Conservation (phyloP, 352 stramenopile genomes). For the Globisporangium ultimum region DNA sequence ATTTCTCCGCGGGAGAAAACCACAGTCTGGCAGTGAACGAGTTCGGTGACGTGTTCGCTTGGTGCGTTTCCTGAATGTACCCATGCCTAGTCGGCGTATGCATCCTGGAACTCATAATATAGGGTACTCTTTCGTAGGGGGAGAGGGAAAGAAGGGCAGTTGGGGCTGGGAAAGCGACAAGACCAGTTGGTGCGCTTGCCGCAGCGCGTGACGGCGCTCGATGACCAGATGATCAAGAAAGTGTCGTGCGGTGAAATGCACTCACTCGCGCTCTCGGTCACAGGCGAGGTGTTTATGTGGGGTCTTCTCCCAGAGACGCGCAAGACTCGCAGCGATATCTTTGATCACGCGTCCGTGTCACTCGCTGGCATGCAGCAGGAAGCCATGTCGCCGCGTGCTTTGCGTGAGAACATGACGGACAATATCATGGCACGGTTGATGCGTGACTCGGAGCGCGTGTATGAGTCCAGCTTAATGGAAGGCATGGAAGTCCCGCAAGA, state of each 20-base stretch:
- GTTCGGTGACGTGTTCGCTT: slow-evolving; percentile 79
- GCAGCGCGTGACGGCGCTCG: slow-evolving; percentile 44
- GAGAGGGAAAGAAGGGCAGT: slow-evolving; percentile 62
- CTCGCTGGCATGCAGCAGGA: slow-evolving; percentile 48
- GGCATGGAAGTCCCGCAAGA: slow-evolving; percentile 22
- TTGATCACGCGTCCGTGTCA: slow-evolving; percentile 53
- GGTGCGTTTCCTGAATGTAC: slow-evolving; percentile 22
- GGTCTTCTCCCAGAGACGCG: slow-evolving; percentile 59
- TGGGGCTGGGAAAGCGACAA: slow-evolving; percentile 40
- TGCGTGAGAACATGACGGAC: slow-evolving; percentile 31
- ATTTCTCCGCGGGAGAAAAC: slow-evolving; percentile 69
- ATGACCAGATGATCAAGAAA: slow-evolving; percentile 60
- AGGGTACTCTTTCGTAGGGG: slow-evolving; percentile 23
- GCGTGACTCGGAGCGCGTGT: slow-evolving; percentile 63
- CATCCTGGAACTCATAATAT: neutral
- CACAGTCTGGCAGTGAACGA: slow-evolving; percentile 79
- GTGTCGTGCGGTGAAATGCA: slow-evolving; percentile 77
- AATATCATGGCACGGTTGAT: slow-evolving; percentile 62
- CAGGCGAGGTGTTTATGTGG: slow-evolving; percentile 75
- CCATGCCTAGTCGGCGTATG: neutral
- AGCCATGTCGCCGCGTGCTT: slow-evolving; percentile 13
- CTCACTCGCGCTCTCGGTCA: slow-evolving; percentile 53
- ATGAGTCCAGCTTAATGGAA: slow-evolving; percentile 38
- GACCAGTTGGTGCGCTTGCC: slow-evolving; percentile 34
- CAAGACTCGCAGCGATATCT: slow-evolving; percentile 39